Percentiles rank a stretch among this genome's conserved stretches.
These are phyloP conservation scores for Basipetospora chlamydospora DNA, from an alignment of 2,329 filamentous ascomycete species.

Conservation along the genomic window DNA sequence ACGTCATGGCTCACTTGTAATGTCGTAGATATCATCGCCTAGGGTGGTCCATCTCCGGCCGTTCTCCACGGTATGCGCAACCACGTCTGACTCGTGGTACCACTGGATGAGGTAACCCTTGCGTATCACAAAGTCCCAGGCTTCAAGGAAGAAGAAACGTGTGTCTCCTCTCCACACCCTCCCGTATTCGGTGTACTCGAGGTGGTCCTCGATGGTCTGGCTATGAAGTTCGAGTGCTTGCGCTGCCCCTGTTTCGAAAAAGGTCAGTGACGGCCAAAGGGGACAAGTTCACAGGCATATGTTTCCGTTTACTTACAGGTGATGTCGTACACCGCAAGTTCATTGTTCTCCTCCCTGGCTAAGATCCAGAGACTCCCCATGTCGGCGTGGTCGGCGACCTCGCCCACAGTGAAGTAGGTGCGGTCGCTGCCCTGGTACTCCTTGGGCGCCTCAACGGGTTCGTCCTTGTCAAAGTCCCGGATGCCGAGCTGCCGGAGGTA, in stretches of 20 bases:
- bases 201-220: not conserved
- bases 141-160: not conserved
- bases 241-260: not conserved
- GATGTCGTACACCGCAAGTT: not conserved
- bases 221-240: too few species aligned
- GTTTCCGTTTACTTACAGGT: slow-evolving; percentile 1
- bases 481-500: too few species aligned
- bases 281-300: slow-evolving; percentile 1
- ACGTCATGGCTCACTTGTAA: slow-evolving; percentile 6
- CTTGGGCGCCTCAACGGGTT: too few species aligned
- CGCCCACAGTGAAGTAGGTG: not conserved
- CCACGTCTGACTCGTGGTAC: not conserved
- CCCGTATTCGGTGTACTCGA: slow-evolving; percentile 3
- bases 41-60: slow-evolving; percentile 6
- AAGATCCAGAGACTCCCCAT: slow-evolving; percentile 1
- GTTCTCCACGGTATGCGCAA: slow-evolving; percentile 5
- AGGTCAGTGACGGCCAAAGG: slow-evolving; percentile 2
- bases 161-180: not conserved
- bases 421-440: too few species aligned
- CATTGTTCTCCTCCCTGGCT: not conserved
- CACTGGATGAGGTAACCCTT: not conserved
- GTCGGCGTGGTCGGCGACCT: slow-evolving; percentile 1
- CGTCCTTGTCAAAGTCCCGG: too few species aligned
- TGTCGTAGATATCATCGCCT: slow-evolving; percentile 8
- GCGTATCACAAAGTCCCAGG: not conserved